A percentile compares a stretch with the other conserved stretches of the same genome.
Evolutionary conservation across 768 basidiomycete genomes (phyloP).

Genomic region (Suillus luteus): DNA sequence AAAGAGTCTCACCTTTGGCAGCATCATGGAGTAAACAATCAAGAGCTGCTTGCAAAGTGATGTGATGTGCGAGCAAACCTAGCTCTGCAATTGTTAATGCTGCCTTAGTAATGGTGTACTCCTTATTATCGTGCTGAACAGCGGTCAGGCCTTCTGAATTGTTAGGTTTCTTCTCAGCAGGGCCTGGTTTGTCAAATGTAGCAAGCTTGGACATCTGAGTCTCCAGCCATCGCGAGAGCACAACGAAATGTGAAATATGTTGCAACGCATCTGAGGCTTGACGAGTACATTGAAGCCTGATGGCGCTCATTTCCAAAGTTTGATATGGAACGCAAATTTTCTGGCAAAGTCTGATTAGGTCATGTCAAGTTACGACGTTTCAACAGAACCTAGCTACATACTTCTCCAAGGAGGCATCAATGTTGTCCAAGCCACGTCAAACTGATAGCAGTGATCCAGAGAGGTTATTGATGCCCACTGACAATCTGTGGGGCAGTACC

Average conservation of each 20-base stretch:
- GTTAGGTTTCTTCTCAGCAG: not conserved
- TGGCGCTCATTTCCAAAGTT: slow-evolving; percentile 68
- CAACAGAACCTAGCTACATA: slow-evolving; percentile 33
- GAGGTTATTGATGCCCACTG: slow-evolving; percentile 72
- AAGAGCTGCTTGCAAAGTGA: not conserved
- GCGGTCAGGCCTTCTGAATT: slow-evolving; percentile 8
- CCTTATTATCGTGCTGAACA: slow-evolving; percentile 74
- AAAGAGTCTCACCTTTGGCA: too few relatives aligned
- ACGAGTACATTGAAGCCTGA: slow-evolving; percentile 75
- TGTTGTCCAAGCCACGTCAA: slow-evolving; percentile 66
- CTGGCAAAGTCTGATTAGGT: slow-evolving; percentile 60
- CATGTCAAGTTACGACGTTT: slow-evolving; percentile 7
- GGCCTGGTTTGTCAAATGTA: slow-evolving; percentile 7
- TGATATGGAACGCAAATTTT: slow-evolving; percentile 89
- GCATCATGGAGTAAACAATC: slow-evolving; percentile 16
- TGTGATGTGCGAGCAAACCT: slow-evolving; percentile 47
- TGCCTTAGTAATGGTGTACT: slow-evolving; percentile 87
- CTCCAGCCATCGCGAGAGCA: slow-evolving; percentile 81
- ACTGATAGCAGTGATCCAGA: slow-evolving; percentile 70
- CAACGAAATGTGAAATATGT: slow-evolving; percentile 80
- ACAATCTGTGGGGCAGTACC: slow-evolving; percentile 56
- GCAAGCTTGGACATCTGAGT: slow-evolving; percentile 77
- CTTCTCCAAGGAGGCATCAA: slow-evolving; percentile 80
- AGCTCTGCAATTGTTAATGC: slow-evolving; percentile 94
- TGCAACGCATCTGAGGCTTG: slow-evolving; percentile 84